Evolutionary conservation across 257 asterid species (phyloP).

Genomic region (Primulina huaijiensis): DNA sequence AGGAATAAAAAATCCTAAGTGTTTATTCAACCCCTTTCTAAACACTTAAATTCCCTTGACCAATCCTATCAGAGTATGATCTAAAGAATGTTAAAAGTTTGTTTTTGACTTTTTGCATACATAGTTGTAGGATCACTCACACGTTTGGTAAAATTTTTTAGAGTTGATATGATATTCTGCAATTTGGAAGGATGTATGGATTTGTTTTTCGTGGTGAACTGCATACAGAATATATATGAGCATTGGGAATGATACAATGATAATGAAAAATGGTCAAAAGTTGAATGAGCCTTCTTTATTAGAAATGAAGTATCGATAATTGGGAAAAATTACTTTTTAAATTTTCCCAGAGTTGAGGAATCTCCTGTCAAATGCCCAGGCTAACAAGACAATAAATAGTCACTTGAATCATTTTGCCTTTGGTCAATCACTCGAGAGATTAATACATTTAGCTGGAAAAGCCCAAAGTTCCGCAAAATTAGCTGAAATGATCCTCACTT

Average conservation of each 20-base stretch:
- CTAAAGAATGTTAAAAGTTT: background rate
- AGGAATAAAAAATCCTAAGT: no score
- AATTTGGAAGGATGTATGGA: background rate
- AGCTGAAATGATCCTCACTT: background rate
- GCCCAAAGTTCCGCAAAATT: background rate
- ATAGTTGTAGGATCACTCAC: background rate
- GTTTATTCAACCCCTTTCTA: no score
- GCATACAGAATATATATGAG: background rate
- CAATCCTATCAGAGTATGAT: background rate
- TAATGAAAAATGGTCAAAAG: no score
- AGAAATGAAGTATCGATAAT: no score
- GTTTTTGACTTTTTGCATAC: background rate
- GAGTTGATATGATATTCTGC: background rate
- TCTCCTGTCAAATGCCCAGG: no score
- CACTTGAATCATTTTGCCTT: background rate
- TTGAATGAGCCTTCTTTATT: no score
- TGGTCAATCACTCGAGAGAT: background rate
- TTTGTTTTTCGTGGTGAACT: no score
- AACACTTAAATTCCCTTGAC: no score
- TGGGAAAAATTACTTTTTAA: no score
- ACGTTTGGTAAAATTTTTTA: background rate
- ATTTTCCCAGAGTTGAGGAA: background rate
- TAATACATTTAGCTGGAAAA: background rate
- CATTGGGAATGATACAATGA: background rate
- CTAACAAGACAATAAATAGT: background rate